phyloP scores from a whole-genome alignment of 768 basidiomycete species.

The Boletus rubroflammeus region DNA sequence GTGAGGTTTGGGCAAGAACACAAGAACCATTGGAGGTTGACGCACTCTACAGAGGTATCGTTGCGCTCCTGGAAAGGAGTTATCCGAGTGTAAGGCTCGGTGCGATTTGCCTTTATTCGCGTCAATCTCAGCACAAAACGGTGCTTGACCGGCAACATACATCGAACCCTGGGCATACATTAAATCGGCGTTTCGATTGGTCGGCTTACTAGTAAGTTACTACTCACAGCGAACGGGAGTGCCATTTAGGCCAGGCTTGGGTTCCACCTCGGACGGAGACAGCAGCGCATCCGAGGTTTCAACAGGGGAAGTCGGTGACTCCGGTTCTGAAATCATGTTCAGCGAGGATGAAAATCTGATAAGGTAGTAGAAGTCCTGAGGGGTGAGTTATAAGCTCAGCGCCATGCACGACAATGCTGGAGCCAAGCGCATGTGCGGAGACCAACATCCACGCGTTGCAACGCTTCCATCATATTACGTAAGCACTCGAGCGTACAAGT shows the following conservation, averaged over 20 bases:
- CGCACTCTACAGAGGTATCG: constrained; percentile 81
- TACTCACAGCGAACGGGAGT: constrained; percentile 77
- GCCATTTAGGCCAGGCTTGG: constrained; percentile 71
- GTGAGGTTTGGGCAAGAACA: constrained; percentile 4
- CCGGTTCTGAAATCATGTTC: constrained; percentile 20
- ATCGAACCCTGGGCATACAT: constrained; percentile 65
- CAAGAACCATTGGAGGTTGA: not conserved
- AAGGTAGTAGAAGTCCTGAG: not conserved
- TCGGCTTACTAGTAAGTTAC: no score
- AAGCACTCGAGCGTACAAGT: no score
- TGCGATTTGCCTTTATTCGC: constrained; percentile 64
- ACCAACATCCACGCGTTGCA: constrained; percentile 1
- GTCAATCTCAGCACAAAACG: constrained; percentile 16
- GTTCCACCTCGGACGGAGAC: constrained; percentile 53
- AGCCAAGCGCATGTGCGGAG: not conserved
- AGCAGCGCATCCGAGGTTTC: constrained; percentile 62
- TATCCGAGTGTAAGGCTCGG: constrained; percentile 80
- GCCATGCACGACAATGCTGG: constrained; percentile 1
- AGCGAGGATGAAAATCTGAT: not conserved
- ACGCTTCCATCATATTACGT: constrained; percentile 1
- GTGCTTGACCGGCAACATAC: constrained; percentile 46
- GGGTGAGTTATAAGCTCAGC: not conserved
- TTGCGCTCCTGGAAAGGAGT: constrained; percentile 79
- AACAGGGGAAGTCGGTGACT: constrained; percentile 38
- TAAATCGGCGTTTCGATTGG: constrained; percentile 1